A percentile compares a stretch with the other conserved stretches of the same genome.
Evolutionary conservation across 2,329 filamentous ascomycete genomes (phyloP).

Genomic region (Lecanicillium sp.): DNA sequence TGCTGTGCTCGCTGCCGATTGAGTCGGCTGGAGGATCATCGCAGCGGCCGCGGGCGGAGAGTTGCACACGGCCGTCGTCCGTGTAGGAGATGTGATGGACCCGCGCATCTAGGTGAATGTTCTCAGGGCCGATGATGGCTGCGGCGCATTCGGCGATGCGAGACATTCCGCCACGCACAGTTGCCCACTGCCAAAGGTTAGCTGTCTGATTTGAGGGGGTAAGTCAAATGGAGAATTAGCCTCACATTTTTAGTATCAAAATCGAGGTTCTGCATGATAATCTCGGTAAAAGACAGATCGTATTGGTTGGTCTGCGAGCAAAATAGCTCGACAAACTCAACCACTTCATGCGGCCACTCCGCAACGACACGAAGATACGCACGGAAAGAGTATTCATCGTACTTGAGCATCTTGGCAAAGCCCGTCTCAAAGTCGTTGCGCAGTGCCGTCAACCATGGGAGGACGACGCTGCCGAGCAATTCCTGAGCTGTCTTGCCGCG

Average conservation of each 20-base stretch:
- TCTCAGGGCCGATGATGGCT: not conserved
- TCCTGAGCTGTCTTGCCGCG: slow-evolving; percentile 1
- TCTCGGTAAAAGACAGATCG: slow-evolving; percentile 12
- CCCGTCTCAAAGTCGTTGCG: slow-evolving; percentile 7
- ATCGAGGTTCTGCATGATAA: slow-evolving; percentile 11
- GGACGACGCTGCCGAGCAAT: slow-evolving; percentile 8
- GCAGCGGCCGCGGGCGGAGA: not conserved
- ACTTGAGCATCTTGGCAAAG: slow-evolving; percentile 5
- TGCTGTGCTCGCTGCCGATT: not conserved
- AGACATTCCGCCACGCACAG: slow-evolving; percentile 9
- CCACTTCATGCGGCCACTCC: slow-evolving; percentile 12
- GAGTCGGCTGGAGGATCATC: too few relatives aligned
- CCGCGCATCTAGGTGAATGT: slow-evolving; percentile 3
- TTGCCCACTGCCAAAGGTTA: not conserved
- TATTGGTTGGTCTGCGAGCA: slow-evolving; percentile 14
- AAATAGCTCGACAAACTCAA: slow-evolving; percentile 14
- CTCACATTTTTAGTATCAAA: slow-evolving; percentile 1
- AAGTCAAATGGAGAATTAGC: not conserved
- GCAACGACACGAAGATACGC: slow-evolving; percentile 7
- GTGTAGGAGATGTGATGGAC: not conserved
- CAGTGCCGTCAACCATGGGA: slow-evolving; percentile 5
- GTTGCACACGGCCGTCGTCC: not conserved
- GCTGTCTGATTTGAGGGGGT: too few relatives aligned
- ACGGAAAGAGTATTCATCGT: slow-evolving; percentile 11
- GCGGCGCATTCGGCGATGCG: slow-evolving; percentile 2